These are phyloP conservation scores for Dendrocalamus latiflorus DNA, from an alignment of 202 grass and related monocot genomes.

Conservation along the genomic window DNA sequence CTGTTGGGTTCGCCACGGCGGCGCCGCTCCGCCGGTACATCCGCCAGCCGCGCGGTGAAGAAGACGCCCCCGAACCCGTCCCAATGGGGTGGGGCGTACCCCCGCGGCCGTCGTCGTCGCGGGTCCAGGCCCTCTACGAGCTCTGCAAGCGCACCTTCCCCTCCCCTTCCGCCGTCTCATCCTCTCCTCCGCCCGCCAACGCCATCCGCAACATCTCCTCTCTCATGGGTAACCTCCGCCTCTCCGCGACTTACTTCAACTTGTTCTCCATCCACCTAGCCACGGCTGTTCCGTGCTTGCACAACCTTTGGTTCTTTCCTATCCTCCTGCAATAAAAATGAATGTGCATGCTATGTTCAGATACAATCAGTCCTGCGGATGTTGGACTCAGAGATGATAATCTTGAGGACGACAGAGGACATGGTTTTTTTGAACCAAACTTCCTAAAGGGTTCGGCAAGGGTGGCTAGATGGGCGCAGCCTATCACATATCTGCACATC, in stretches of 20 bases:
- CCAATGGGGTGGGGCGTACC: slow-evolving; percentile 35
- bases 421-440: slow-evolving; percentile 67
- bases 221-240: slow-evolving; percentile 51
- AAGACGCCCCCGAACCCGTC: background rate
- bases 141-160: slow-evolving; percentile 80
- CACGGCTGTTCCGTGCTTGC: background rate
- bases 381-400: slow-evolving; percentile 61
- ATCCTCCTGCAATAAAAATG: background rate
- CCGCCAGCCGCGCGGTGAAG: background rate
- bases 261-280: background rate
- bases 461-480: slow-evolving; percentile 64
- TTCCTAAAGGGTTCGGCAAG: slow-evolving; percentile 52
- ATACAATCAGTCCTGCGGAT: slow-evolving; percentile 70
- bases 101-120: slow-evolving; percentile 35
- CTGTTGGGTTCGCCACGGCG: background rate
- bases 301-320: background rate
- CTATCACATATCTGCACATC: slow-evolving; percentile 87
- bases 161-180: slow-evolving; percentile 19
- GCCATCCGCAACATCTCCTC: slow-evolving; percentile 57
- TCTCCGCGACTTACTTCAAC: background rate
- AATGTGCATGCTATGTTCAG: slow-evolving; percentile 40
- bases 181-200: slow-evolving; percentile 35
- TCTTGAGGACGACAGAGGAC: slow-evolving; percentile 67
- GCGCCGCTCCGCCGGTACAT: background rate
- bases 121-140: slow-evolving; percentile 72